phyloP scores from a whole-genome alignment of 345 rosid genomes.

The Mercurialis annua region DNA sequence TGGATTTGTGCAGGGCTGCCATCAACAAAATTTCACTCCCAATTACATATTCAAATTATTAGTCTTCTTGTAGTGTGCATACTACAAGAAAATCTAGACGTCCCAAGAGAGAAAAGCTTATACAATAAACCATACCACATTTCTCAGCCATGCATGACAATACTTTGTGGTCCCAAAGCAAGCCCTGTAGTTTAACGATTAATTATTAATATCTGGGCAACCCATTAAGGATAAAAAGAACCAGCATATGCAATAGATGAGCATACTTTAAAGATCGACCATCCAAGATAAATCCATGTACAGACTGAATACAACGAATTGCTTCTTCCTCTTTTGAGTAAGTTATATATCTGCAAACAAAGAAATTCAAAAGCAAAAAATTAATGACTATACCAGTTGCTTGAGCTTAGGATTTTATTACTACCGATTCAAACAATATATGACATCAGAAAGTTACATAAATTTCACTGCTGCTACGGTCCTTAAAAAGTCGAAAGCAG shows the following conservation, averaged over 20 bases:
- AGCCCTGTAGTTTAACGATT: slow-evolving; percentile 52
- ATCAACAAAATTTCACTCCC: slow-evolving; percentile 15
- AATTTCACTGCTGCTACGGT: not conserved
- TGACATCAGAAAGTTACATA: not conserved
- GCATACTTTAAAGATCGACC: slow-evolving; percentile 70
- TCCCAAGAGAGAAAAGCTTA: not conserved
- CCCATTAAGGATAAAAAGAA: not conserved
- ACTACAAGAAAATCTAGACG: not conserved
- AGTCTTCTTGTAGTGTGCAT: not conserved
- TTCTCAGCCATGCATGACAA: slow-evolving; percentile 98
- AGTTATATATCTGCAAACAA: slow-evolving; percentile 63
- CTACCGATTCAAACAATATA: not conserved
- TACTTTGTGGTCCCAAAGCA: slow-evolving; percentile 96
- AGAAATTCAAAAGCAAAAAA: not conserved
- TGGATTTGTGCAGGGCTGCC: slow-evolving; percentile 87
- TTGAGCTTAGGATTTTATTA: too few species aligned
- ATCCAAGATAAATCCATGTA: slow-evolving; percentile 86
- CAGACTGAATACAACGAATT: slow-evolving; percentile 81
- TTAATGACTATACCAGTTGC: not conserved
- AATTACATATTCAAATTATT: not conserved
- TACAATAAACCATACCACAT: slow-evolving; percentile 47
- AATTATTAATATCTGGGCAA: slow-evolving; percentile 19
- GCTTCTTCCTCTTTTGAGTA: slow-evolving; percentile 88
- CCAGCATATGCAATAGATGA: not conserved
- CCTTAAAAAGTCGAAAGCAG: not conserved